Evolutionary conservation across 2,329 filamentous ascomycete species (phyloP), one percentile per base, ranked within the genome.

Genomic region (Aspergillus spinulosporus): DNA sequence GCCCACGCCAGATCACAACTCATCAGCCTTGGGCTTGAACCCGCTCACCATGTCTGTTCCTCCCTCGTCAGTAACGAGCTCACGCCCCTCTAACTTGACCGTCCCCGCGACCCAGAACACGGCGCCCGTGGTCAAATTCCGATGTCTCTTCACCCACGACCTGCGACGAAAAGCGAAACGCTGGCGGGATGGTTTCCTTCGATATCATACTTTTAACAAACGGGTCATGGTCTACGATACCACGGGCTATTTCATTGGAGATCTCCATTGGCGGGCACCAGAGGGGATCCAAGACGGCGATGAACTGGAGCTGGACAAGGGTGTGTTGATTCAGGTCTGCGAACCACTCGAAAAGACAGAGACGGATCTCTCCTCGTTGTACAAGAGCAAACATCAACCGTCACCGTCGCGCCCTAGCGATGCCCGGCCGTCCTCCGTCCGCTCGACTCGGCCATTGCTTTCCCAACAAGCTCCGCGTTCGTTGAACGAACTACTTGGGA

Each of bases 111-210:
- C 81, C 11, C 83, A 86, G 64, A 86, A 84, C 65, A 88, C 86
- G 15, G 90, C 92, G 1, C 80, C 84, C 0, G 91, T 97, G 39
- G 79, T 89, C 68, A 91, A 95, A 68, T 95, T 88, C 72, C 82
- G 84, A 59, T 97, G 92, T 71, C 85, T 97, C 3, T 97, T 90
- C 74, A 95, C 92, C 1, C 85, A 90, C 69, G 92, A 97, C 69
- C 72, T 96, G 42, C 85, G 86, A 50, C 86, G 90, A 54, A 97
- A 97, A 76, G 87, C 90, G 64, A 97, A 97, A 72, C 82, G 90
- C 59, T 97, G 92, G 92, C 90, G 95, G 67, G 92, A 97, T 86
- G 92, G 93, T 36, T 86, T 86, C 50, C 83, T 97, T 59, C 89
- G 88, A 62, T 96, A 88, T 62, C 92, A 97, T 69, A 88, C 89